phyloP scores from a whole-genome alignment of 2,329 filamentous ascomycete species.

The Magnaporthales sp. region DNA sequence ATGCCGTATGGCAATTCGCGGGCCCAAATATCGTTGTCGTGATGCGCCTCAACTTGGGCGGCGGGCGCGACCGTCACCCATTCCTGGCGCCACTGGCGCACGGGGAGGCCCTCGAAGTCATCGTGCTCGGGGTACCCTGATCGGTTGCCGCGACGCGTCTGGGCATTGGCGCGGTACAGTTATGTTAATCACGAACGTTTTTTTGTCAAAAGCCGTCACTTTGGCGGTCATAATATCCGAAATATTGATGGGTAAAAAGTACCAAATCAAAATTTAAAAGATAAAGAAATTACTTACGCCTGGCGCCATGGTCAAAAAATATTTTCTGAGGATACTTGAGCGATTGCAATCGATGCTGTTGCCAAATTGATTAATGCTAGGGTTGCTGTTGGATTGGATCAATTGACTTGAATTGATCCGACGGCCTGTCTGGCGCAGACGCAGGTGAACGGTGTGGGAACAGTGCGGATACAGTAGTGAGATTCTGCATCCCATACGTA shows the following conservation, averaged over 20 bases:
- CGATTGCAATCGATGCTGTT: background rate
- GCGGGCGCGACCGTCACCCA: constrained; percentile 60
- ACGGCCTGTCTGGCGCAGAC: background rate
- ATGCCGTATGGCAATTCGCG: constrained; percentile 67
- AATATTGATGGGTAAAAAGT: background rate
- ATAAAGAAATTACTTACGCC: background rate
- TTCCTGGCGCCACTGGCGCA: constrained; percentile 81
- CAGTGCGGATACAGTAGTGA: background rate
- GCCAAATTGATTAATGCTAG: background rate
- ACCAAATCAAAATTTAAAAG: background rate
- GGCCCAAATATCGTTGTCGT: constrained; percentile 62
- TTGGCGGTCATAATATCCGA: background rate
- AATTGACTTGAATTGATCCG: background rate
- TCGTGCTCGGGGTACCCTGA: constrained; percentile 50
- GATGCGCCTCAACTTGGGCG: constrained; percentile 51
- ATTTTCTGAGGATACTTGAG: background rate
- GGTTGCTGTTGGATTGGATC: background rate
- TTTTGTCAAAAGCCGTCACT: background rate
- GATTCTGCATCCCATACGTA: background rate
- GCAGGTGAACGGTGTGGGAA: background rate
- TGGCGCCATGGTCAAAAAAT: constrained; percentile 1
- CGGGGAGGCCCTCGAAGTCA: constrained; percentile 65
- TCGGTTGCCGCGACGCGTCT: constrained; percentile 50
- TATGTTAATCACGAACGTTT: background rate
- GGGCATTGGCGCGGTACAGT: constrained; percentile 14